Conservation (phyloP, 2,329 filamentous ascomycete species). For the Neopestalotiopsis rosae region DNA sequence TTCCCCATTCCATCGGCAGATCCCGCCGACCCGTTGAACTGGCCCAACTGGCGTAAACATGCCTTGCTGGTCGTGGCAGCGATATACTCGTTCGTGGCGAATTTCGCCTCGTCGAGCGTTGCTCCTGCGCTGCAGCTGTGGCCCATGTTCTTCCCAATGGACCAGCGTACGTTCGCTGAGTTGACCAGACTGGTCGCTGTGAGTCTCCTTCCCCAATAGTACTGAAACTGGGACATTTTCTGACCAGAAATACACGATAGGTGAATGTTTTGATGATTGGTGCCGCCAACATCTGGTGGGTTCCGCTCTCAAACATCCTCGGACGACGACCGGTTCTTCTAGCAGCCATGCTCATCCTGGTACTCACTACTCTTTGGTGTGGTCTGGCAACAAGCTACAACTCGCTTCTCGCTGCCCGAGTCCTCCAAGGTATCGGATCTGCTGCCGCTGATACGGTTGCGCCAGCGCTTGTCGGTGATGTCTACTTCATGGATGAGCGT, state of each 20-base stretch:
- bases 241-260: background rate
- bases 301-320: slow-evolving; percentile 41
- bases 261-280: slow-evolving; percentile 36
- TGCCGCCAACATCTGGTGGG: slow-evolving; percentile 41
- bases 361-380: slow-evolving; percentile 33
- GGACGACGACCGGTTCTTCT: slow-evolving; percentile 40
- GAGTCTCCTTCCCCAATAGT: slow-evolving; percentile 7
- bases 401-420: slow-evolving; percentile 33
- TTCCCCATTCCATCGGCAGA: slow-evolving; percentile 34
- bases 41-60: slow-evolving; percentile 37
- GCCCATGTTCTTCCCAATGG: slow-evolving; percentile 34
- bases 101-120: slow-evolving; percentile 38
- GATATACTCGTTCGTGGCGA: slow-evolving; percentile 40
- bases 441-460: slow-evolving; percentile 40
- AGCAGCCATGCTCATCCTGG: slow-evolving; percentile 33
- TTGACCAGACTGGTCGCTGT: slow-evolving; percentile 39
- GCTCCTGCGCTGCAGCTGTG: slow-evolving; percentile 40
- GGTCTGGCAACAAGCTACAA: slow-evolving; percentile 30
- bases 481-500: slow-evolving; percentile 44
- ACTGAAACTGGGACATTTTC: slow-evolving; percentile 30
- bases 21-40: slow-evolving; percentile 43
- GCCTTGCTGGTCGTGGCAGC: slow-evolving; percentile 33
- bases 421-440: slow-evolving; percentile 40
- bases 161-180: slow-evolving; percentile 29
- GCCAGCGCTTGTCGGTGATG: slow-evolving; percentile 39